Evolutionary conservation across 306 rosid species (phyloP).

Genomic region (Lablab purpureus): DNA sequence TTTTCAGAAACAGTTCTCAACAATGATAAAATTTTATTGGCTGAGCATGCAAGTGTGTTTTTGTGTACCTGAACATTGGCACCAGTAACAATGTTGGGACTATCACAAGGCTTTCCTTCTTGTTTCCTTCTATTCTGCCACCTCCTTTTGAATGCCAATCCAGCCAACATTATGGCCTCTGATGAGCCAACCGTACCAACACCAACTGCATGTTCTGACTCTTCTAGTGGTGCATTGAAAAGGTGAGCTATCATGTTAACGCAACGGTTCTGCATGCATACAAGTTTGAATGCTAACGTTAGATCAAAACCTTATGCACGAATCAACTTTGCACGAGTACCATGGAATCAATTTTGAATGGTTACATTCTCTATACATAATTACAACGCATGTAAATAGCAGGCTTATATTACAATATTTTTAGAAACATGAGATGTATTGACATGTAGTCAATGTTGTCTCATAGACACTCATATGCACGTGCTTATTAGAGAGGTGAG

Average conservation of each 20-base stretch:
- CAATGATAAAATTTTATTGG: background rate
- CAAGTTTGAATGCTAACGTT: slow-evolving; percentile 9
- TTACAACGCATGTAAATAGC: background rate
- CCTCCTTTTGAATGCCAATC: slow-evolving; percentile 89
- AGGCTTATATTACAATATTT: background rate
- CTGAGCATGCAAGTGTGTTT: background rate
- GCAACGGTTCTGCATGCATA: slow-evolving; percentile 76
- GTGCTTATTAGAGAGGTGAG: background rate
- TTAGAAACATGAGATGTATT: background rate
- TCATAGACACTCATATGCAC: no score
- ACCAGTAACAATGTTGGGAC: slow-evolving; percentile 95
- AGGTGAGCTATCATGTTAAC: slow-evolving; percentile 98
- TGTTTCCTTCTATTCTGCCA: slow-evolving; percentile 81
- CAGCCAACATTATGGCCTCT: slow-evolving; percentile 97
- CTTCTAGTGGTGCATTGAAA: slow-evolving; percentile 87
- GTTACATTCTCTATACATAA: background rate
- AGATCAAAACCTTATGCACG: background rate
- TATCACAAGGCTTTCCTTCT: slow-evolving; percentile 73
- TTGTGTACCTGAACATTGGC: slow-evolving; percentile 87
- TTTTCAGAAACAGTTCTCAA: slow-evolving; percentile 8
- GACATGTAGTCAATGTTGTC: background rate
- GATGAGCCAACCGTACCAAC: slow-evolving; percentile 96
- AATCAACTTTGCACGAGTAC: background rate
- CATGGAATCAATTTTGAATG: background rate
- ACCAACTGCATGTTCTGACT: slow-evolving; percentile 82